These are phyloP conservation scores for Paxillus rubicundulus DNA, from an alignment of 768 basidiomycete species.

Conservation along the genomic window DNA sequence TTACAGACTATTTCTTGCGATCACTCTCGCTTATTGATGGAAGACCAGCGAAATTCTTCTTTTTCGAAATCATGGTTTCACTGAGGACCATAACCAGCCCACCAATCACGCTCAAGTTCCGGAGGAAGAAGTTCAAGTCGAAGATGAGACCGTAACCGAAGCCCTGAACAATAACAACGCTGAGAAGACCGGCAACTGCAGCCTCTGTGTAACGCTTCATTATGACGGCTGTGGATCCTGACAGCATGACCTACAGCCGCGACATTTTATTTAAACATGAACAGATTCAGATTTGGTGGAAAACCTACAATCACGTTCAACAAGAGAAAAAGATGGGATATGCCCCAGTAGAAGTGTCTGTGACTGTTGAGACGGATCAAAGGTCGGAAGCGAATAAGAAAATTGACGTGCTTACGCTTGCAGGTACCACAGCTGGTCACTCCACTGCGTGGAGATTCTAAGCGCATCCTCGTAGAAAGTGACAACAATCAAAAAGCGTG, in stretches of 20 bases:
- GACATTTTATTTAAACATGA: neutral
- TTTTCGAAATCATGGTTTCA: slow-evolving; percentile 87
- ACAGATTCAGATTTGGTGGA: neutral
- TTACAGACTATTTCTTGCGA: slow-evolving; percentile 92
- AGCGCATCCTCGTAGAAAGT: slow-evolving; percentile 98
- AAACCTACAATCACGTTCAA: slow-evolving; percentile 84
- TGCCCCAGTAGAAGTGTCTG: slow-evolving; percentile 91
- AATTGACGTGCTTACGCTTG: slow-evolving; percentile 65
- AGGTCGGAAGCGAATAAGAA: neutral
- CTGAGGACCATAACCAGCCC: slow-evolving; percentile 99
- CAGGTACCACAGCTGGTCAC: slow-evolving; percentile 97
- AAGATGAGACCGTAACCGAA: slow-evolving; percentile 99
- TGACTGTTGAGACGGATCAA: slow-evolving; percentile 53
- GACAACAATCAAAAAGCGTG: slow-evolving; percentile 94
- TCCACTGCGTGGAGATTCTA: slow-evolving; percentile 91
- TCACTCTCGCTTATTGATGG: slow-evolving; percentile 91
- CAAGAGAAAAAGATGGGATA: slow-evolving; percentile 90
- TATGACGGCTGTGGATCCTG: slow-evolving; percentile 82
- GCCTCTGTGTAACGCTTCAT: slow-evolving; percentile 84
- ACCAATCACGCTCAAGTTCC: slow-evolving; percentile 96
- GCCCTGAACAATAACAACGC: slow-evolving; percentile 92
- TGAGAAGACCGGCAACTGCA: slow-evolving; percentile 85
- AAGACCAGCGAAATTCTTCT: slow-evolving; percentile 86
- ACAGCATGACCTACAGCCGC: slow-evolving; percentile 74
- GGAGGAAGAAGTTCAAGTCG: slow-evolving; percentile 99